Percentiles rank a stretch among this genome's conserved stretches.
phyloP scores from a whole-genome alignment of 2,329 filamentous ascomycete species.

The Colletotrichum sidae region DNA sequence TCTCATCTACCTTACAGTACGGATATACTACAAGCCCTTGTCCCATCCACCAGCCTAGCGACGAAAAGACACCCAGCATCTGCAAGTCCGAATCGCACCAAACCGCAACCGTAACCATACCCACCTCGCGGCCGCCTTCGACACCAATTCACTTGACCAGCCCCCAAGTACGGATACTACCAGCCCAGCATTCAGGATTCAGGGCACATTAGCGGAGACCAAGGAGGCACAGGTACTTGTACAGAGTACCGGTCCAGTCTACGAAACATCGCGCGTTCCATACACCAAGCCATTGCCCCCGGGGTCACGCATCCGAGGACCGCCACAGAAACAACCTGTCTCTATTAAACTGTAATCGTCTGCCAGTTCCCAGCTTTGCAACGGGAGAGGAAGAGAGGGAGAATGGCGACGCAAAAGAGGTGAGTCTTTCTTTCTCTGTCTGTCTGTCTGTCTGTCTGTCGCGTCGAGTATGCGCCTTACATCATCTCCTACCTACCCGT shows the following conservation, averaged over 20 bases:
- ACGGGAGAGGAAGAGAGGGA: slow-evolving; percentile 7
- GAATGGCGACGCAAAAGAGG: slow-evolving; percentile 50
- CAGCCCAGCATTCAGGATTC: slow-evolving; percentile 3
- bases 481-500: neutral
- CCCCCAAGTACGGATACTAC: slow-evolving; percentile 4
- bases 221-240: slow-evolving; percentile 25
- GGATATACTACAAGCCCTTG: slow-evolving; percentile 11
- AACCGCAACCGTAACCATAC: slow-evolving; percentile 15
- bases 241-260: slow-evolving; percentile 29
- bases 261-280: slow-evolving; percentile 39
- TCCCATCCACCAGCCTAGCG: slow-evolving; percentile 8
- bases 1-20: no score
- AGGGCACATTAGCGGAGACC: slow-evolving; percentile 22
- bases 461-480: neutral
- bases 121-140: neutral
- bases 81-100: slow-evolving; percentile 21
- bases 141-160: slow-evolving; percentile 7
- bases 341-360: slow-evolving; percentile 34
- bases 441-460: neutral
- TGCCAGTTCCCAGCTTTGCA: slow-evolving; percentile 12
- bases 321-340: slow-evolving; percentile 31
- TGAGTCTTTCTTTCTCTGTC: slow-evolving; percentile 40
- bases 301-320: slow-evolving; percentile 28
- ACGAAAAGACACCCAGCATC: slow-evolving; percentile 18
- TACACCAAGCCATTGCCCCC: slow-evolving; percentile 33